These are phyloP conservation scores for Phaffomyces antillensis DNA, from an alignment of 805 yeast species.

Conservation along the genomic window DNA sequence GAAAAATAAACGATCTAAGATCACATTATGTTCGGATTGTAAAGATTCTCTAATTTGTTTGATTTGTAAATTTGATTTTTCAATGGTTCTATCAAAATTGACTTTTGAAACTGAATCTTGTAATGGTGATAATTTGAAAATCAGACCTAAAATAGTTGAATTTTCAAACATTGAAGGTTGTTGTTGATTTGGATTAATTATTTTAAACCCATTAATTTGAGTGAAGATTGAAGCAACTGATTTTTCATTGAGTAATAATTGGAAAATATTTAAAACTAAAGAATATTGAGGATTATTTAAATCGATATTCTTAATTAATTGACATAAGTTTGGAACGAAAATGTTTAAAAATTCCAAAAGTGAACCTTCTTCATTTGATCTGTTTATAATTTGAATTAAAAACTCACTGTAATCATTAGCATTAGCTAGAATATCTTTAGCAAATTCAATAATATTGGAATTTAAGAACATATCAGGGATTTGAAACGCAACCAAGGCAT, in stretches of 20 bases:
- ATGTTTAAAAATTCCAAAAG: conserved; percentile 52
- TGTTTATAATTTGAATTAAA: conserved; percentile 46
- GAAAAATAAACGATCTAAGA: conserved; percentile 56
- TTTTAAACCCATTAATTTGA: conserved; percentile 45
- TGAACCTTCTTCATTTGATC: conserved; percentile 62
- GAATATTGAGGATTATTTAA: conserved; percentile 46
- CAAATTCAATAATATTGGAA: conserved; percentile 21
- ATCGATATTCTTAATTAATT: conserved; percentile 30
- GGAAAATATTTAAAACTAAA: conserved; percentile 47
- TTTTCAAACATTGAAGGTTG: conserved; percentile 50
- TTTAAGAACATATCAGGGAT: conserved; percentile 45
- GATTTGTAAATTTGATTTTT: conserved; percentile 34
- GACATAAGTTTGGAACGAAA: conserved; percentile 35
- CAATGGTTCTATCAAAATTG: conserved; percentile 31
- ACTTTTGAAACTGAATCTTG: conserved; percentile 42
- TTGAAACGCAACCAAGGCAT: conserved; percentile 63
- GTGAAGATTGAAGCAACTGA: conserved; percentile 55
- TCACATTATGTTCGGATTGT: conserved; percentile 54
- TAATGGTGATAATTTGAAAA: conserved; percentile 70
- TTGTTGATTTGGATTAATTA: conserved; percentile 32
- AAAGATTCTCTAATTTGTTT: conserved; percentile 49
- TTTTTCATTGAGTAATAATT: conserved; percentile 51
- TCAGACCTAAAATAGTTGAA: conserved; percentile 67
- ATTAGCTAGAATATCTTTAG: conserved; percentile 24
- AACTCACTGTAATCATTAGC: conserved; percentile 35